A percentile compares a stretch with the other conserved stretches of the same genome.
Evolutionary conservation across 2,329 filamentous ascomycete genomes (phyloP).

Genomic region (Xylaria sp.): DNA sequence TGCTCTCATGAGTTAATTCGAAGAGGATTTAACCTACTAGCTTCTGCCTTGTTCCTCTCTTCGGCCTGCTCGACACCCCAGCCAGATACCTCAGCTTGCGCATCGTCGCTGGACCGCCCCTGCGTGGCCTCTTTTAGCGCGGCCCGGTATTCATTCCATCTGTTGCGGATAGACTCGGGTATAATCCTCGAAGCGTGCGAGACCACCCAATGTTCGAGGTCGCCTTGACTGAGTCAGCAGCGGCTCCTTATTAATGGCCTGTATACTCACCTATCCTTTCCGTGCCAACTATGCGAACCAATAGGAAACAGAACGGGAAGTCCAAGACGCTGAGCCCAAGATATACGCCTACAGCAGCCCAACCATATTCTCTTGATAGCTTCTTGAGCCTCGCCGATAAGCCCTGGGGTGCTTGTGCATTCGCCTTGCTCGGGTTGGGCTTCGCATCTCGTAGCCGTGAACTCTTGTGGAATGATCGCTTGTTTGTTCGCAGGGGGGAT

Average conservation of each 20-base stretch:
- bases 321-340: constrained; percentile 83
- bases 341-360: constrained; percentile 93
- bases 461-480: constrained; percentile 45
- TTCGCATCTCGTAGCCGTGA: constrained; percentile 45
- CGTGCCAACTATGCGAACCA: constrained; percentile 83
- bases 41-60: constrained; percentile 70
- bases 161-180: constrained; percentile 67
- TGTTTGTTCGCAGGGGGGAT: constrained; percentile 36
- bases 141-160: constrained; percentile 62
- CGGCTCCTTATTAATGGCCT: background rate
- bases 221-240: constrained; percentile 56
- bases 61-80: constrained; percentile 74
- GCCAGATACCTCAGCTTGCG: constrained; percentile 62
- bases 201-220: constrained; percentile 74
- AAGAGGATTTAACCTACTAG: constrained; percentile 71
- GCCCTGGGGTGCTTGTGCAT: constrained; percentile 52
- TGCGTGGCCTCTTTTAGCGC: constrained; percentile 60
- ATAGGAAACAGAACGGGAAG: constrained; percentile 93
- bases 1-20: background rate
- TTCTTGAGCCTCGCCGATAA: constrained; percentile 81
- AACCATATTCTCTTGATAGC: constrained; percentile 92
- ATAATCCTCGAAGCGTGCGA: constrained; percentile 68
- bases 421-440: constrained; percentile 37
- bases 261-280: constrained; percentile 80
- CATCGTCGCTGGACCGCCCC: constrained; percentile 57